Evolutionary conservation across 192 early-diverging fungal species (phyloP).

Genomic region (Entomortierella chlamydospora): DNA sequence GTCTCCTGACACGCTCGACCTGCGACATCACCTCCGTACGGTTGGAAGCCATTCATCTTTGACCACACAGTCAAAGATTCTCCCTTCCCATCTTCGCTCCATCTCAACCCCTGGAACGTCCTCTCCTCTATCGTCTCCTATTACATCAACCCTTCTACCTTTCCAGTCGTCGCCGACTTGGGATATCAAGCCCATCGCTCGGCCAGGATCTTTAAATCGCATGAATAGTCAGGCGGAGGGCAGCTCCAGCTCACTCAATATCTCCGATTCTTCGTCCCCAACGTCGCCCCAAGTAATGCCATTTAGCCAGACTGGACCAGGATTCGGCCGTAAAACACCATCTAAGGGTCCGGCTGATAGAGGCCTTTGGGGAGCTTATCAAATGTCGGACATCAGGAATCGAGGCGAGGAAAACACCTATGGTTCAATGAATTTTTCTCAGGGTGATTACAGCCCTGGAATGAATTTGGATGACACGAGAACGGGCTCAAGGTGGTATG

Average conservation of each 20-base stretch:
- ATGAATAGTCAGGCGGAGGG: conserved; percentile 44
- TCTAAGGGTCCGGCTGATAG: conserved; percentile 9
- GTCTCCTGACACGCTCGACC: conserved; percentile 31
- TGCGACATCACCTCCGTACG: conserved; percentile 43
- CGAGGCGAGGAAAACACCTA: not conserved
- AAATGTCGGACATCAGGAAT: not conserved
- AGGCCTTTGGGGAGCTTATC: conserved; percentile 22
- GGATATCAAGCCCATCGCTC: conserved; percentile 37
- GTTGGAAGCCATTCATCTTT: conserved; percentile 42
- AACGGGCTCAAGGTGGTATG: not conserved
- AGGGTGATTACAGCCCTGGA: not conserved
- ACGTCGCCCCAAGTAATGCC: conserved; percentile 25
- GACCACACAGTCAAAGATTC: conserved; percentile 28
- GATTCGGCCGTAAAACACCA: conserved; percentile 12
- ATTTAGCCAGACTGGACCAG: conserved; percentile 14
- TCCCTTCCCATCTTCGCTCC: conserved; percentile 47
- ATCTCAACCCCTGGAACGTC: conserved; percentile 35
- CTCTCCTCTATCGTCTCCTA: conserved; percentile 37
- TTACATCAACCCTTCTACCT: not conserved
- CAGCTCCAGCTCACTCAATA: conserved; percentile 30
- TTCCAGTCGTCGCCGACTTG: conserved; percentile 28
- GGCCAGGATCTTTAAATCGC: conserved; percentile 30
- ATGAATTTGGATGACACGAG: not conserved
- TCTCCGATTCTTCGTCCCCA: conserved; percentile 28
- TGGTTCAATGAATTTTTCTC: not conserved